Evolutionary conservation across 306 rosid species (phyloP), one percentile per base, ranked within the genome.

Genomic region (Gastrolobium villosum): DNA sequence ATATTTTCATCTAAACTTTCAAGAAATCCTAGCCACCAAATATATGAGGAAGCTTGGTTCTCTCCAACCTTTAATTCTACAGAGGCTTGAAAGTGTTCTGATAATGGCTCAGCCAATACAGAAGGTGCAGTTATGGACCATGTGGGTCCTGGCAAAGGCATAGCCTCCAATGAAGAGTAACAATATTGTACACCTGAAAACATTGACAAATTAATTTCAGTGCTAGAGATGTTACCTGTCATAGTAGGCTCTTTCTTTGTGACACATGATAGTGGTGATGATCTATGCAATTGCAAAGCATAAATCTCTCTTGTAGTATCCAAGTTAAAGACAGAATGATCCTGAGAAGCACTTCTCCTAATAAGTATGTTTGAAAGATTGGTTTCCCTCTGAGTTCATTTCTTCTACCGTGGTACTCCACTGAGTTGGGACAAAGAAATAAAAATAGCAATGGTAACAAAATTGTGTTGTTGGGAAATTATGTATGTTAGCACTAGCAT

Each of bases 91-190:
- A 56, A 53, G n/a, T 74, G 7, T 78, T 56, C 13, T 9, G 65
- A 13, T 32, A 75, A 5, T 26, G 84, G 76, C 50, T 81, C 70
- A 50, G 77, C 77, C 85, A 75, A 8, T 41, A 90, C 56, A 46
- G 81, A 81, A 36, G 92, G 94, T 20, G 71, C 81, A 55, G 92
- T 79, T 59, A 90, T 86, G 4, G 92, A 90, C 94, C 94, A 90
- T 30, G 83, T 73, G 1, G 92, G 90, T 26, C 83, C 90, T 45
- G 90, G 86, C 20, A 69, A 57, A 75, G 94, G 94, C 85, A 91
- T 89, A 2, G 89, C 77, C 84, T 91, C 88, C 76, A 79, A n/a
- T 66, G 89, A 71, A 50, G 84, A 83, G 85, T 85, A 71, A 68
- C 84, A 86, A 77, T 69, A 71, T 28, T 79, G 78, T 65, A 56